Evolutionary conservation across 2,329 filamentous ascomycete species (phyloP).

Genomic region (Cordyceps sp.): DNA sequence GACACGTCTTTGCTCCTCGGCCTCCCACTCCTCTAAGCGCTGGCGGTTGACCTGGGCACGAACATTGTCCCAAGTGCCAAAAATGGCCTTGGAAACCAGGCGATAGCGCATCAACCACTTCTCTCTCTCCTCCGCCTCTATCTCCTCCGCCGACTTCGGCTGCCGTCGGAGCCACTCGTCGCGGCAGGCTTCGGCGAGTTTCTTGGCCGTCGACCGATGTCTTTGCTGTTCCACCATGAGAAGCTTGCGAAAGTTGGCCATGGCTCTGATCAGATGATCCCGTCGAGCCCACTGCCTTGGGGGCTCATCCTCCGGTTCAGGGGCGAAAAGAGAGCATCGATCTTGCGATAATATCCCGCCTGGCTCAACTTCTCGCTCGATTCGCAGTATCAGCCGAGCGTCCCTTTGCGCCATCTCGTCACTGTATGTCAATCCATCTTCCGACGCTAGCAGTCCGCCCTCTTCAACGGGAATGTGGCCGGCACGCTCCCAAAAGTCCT

Average conservation of each 20-base stretch:
- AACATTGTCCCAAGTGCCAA: conserved; percentile 48
- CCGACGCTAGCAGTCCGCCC: conserved; percentile 36
- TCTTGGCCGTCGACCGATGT: conserved; percentile 64
- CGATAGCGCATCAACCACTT: conserved; percentile 54
- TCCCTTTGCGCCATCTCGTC: conserved; percentile 49
- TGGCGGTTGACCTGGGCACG: conserved; percentile 42
- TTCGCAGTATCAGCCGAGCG: conserved; percentile 48
- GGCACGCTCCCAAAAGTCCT: conserved; percentile 38
- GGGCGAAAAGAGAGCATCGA: conserved; percentile 54
- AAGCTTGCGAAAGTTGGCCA: conserved; percentile 63
- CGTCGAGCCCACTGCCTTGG: conserved; percentile 69
- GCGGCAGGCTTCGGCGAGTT: conserved; percentile 59
- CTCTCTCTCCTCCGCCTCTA: conserved; percentile 61
- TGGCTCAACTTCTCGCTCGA: conserved; percentile 56
- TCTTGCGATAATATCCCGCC: conserved; percentile 60
- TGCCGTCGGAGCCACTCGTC: conserved; percentile 61
- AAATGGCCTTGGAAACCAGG: conserved; percentile 43
- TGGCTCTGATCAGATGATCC: conserved; percentile 71
- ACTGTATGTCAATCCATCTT: conserved; percentile 40
- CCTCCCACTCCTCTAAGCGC: conserved; percentile 45
- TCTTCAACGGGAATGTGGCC: conserved; percentile 36
- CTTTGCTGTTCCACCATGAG: conserved; percentile 63
- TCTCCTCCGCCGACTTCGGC: conserved; percentile 62
- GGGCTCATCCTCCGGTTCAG: conserved; percentile 57
- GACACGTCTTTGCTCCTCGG: conserved; percentile 44